Conservation (phyloP, 306 rosid species). For the Dalbergia oliveri region DNA sequence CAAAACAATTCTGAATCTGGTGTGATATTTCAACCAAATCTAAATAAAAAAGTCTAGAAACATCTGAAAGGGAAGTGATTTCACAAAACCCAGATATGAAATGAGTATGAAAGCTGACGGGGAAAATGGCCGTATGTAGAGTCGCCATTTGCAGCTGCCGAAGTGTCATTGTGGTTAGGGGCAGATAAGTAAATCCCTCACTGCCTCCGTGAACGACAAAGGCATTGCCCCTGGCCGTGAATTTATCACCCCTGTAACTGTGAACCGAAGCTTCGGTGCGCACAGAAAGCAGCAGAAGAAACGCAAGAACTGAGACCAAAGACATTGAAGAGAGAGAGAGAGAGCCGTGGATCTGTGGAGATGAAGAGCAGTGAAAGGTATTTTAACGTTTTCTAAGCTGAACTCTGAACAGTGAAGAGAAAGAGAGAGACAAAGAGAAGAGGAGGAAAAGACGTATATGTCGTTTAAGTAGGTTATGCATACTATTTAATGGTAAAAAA, state of each 20-base stretch:
- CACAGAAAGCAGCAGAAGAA: slow-evolving; percentile 47
- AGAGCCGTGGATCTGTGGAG: slow-evolving; percentile 54
- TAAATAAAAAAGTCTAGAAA: not conserved
- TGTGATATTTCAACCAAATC: not conserved
- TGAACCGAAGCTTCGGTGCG: slow-evolving; percentile 83
- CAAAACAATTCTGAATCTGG: slow-evolving; percentile 21
- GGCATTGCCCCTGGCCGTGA: slow-evolving; percentile 82
- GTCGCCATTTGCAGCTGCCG: slow-evolving; percentile 57
- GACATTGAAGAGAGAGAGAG: slow-evolving; percentile 34
- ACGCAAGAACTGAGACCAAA: slow-evolving; percentile 39
- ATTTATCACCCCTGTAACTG: slow-evolving; percentile 65
- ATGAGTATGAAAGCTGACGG: slow-evolving; percentile 16
- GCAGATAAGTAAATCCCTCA: slow-evolving; percentile 90
- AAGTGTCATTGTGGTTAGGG: slow-evolving; percentile 47
- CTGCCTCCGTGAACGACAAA: slow-evolving; percentile 95
- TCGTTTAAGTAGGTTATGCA: not conserved
- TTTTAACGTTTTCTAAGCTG: not conserved
- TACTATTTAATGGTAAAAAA: no score
- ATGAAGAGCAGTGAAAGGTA: not conserved
- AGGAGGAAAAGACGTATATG: not conserved
- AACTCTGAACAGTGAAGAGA: not conserved
- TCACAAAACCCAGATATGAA: slow-evolving; percentile 24
- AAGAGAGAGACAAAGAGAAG: not conserved
- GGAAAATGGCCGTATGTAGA: slow-evolving; percentile 68
- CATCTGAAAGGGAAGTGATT: slow-evolving; percentile 14